Conservation (phyloP, 495 filamentous ascomycete genomes). For the Amphirosellinia nigrospora region DNA sequence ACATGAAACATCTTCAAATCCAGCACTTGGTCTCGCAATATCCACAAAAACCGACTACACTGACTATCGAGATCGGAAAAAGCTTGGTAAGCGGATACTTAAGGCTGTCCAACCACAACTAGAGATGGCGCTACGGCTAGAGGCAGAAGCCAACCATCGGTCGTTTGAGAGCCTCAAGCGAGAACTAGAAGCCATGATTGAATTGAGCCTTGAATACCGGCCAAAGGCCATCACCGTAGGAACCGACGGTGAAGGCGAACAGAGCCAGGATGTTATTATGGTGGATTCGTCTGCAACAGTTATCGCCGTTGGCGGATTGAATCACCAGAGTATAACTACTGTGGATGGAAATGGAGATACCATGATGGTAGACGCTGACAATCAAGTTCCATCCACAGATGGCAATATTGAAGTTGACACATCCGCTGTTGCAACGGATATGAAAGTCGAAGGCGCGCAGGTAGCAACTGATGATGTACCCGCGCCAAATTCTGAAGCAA, state of each 20-base stretch:
- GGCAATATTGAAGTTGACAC: conserved; percentile 52
- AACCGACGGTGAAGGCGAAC: conserved; percentile 37
- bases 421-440: conserved; percentile 37
- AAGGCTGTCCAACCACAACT: conserved; percentile 77
- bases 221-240: conserved; percentile 37
- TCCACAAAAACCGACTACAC: conserved; percentile 43
- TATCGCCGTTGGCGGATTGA: conserved; percentile 48
- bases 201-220: conserved; percentile 57
- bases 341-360: conserved; percentile 32
- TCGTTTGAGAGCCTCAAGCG: conserved; percentile 71
- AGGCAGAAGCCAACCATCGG: conserved; percentile 75
- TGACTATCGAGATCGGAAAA: conserved; percentile 55
- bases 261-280: conserved; percentile 52
- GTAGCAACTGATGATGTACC: conserved; percentile 32
- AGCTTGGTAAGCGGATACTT: conserved; percentile 82
- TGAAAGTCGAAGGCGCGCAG: conserved; percentile 43
- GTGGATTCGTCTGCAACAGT: conserved; percentile 51
- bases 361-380: conserved; percentile 34
- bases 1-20: conserved; percentile 32
- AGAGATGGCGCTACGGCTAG: conserved; percentile 77
- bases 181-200: conserved; percentile 75
- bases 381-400: conserved; percentile 29
- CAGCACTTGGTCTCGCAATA: conserved; percentile 35
- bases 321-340: conserved; percentile 33
- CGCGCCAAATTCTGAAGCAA: conserved; percentile 26